These are phyloP conservation scores for Stipa capillata DNA, from an alignment of 176 grass and related monocot species.

Conservation along the genomic window DNA sequence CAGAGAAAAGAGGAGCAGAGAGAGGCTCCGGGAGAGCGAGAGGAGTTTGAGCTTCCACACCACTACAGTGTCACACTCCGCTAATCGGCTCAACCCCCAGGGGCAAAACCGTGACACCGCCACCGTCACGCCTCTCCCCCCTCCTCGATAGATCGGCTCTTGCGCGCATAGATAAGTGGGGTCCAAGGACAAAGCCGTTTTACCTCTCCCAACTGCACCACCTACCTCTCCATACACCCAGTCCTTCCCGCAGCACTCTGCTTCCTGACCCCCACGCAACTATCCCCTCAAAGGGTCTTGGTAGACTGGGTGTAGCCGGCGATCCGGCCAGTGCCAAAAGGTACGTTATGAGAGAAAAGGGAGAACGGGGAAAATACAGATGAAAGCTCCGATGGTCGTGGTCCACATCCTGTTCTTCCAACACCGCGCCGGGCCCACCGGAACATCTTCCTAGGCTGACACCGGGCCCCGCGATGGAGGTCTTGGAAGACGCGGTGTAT, in stretches of 20 bases:
- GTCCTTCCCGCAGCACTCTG: background rate
- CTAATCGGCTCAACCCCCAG: background rate
- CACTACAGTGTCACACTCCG: background rate
- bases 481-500: background rate
- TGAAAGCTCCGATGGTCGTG: background rate
- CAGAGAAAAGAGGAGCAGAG: too few relatives aligned
- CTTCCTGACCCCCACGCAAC: background rate
- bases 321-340: background rate
- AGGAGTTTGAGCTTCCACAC: background rate
- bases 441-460: accelerated
- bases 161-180: background rate
- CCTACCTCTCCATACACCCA: background rate
- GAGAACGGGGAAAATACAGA: too few relatives aligned
- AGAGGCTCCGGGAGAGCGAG: too few relatives aligned
- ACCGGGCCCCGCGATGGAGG: too few relatives aligned
- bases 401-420: background rate
- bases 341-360: background rate
- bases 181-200: background rate
- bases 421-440: background rate
- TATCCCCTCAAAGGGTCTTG: background rate
- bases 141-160: background rate
- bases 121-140: background rate
- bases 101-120: background rate
- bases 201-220: background rate
- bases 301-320: slow-evolving; percentile 17